Base-by-base conservation (phyloP, 169 alveolate species). In the Plasmodium chabaudi region DNA sequence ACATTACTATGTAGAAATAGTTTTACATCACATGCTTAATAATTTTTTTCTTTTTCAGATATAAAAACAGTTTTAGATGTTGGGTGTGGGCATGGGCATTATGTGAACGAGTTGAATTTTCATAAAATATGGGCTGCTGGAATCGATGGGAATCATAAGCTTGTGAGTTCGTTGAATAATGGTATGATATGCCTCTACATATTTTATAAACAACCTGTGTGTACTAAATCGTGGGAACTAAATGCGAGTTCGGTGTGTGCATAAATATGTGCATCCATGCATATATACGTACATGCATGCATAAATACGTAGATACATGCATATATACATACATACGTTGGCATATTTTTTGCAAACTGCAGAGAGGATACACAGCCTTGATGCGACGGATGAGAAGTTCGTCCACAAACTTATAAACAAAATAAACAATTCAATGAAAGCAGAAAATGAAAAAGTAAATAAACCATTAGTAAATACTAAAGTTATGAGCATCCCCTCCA, bases 111-210 rank as follows among this genome's bases (percentile, higher is more conserved):
- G 53, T 79, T 79, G 25, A 79, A 79, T 57, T 79, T 79, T 51
- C 89, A 79, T 60, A 79, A 79, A 79, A 79, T 79, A 65, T 64
- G 34, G 57, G 15, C 89, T n/a, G 17, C 55, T 15, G 89, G 89
- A 7, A 55, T 79, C 12, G 89, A 79, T 69, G 89, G 89, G 7
- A 79, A 79, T 51, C 53, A 17, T 19, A 79, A 79, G 63, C 89
- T 79, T 34, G 70, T 79, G 6, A 53, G 55, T 53, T 69, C 59
- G 12, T 15, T 79, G 55, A 79, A 65, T 15, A 79, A 79, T 65
- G 89, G 89, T 79, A 21, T 21, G 25, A 21, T 21, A 21, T 21
- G 25, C 1, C 25, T 21, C 25, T 21, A 21, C 0, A 21, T 21
- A 21, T 21, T 21, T 21, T 21, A 21, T 21, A 21, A 21, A 21